Base-by-base conservation (phyloP, 1,284 basidiomycete genomes). In the Marasmius fiardii region DNA sequence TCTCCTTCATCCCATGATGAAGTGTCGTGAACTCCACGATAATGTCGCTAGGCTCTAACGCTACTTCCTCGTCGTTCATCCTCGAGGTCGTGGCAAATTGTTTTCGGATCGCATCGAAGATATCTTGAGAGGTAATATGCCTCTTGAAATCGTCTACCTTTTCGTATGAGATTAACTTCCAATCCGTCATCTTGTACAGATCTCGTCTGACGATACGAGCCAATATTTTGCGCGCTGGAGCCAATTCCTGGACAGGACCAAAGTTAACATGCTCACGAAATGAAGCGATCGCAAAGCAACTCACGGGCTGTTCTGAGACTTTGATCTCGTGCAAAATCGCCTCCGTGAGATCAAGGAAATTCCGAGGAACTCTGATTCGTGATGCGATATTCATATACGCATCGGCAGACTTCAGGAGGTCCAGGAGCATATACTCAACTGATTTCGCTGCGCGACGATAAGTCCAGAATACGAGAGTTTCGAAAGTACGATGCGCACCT, bases 361-460 rank as follows among this genome's bases (percentile, higher is more conserved):
- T 74, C 47, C 80, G 71, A 0, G 88, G 83, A 31, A 85, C 65
- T 39, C 75, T 67, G 16, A 91, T 77, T 1, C 74, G 71, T 0
- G 77, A 66, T 0, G 86, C 80, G 55, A 91, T 81, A 41, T 83
- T 74, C 64, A 91, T 67, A 57, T 77, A 58, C 0, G 81, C 78
- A 43, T 92, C 86, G 0, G 90, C 90, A 0, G 71, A 68, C 1
- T 85, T 70, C 7, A 92, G 74, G 0, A 79, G 87, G 61, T 92
- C 90, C 4, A 90, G 75, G 20, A 92, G 74, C 90, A 92, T 92
- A 63, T 84, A 81, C 64, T 92, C 90, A 53, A 92, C 85, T 0
- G 86, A 82, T 60, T 80, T 86, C 5, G 86, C 88, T 88, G 64
- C n/a, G 43, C 11, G 45, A 51, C 14, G 4, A 20, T 56, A 23